Conservation (phyloP, 1,284 basidiomycete species). For the Cystobasidium sp. region DNA sequence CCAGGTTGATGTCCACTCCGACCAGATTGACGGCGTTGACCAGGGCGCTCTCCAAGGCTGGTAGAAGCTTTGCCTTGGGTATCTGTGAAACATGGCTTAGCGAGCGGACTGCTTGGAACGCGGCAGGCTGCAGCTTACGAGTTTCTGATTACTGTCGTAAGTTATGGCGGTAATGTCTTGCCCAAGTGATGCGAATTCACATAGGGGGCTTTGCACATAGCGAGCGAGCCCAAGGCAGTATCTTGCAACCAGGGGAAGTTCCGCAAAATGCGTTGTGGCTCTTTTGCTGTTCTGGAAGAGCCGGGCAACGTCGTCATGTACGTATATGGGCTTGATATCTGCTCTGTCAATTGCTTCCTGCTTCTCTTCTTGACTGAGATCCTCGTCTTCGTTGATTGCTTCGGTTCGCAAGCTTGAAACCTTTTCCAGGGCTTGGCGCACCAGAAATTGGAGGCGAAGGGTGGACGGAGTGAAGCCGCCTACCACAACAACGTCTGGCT, state of each 20-base stretch:
- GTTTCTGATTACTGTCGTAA: slow-evolving; percentile 77
- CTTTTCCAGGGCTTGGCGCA: slow-evolving; percentile 60
- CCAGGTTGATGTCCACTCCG: slow-evolving; percentile 94
- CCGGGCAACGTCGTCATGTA: slow-evolving; percentile 88
- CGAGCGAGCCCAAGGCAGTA: slow-evolving; percentile 95
- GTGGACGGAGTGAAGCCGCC: slow-evolving; percentile 66
- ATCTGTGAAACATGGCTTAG: slow-evolving; percentile 62
- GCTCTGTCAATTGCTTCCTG: neutral
- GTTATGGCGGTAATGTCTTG: slow-evolving; percentile 76
- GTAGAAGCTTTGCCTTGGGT: slow-evolving; percentile 79
- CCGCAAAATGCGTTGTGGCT: slow-evolving; percentile 81
- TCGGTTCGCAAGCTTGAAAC: slow-evolving; percentile 63
- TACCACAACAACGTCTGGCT: slow-evolving; percentile 85
- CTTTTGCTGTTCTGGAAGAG: slow-evolving; percentile 91
- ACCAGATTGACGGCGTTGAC: slow-evolving; percentile 89
- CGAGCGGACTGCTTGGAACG: neutral
- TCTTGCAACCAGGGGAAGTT: slow-evolving; percentile 77
- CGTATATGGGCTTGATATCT: slow-evolving; percentile 67
- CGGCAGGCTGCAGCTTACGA: slow-evolving; percentile 61
- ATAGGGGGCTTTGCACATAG: slow-evolving; percentile 90
- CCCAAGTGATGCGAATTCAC: slow-evolving; percentile 87
- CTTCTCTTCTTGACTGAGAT: slow-evolving; percentile 30
- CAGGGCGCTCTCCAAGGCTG: slow-evolving; percentile 80
- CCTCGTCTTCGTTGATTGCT: slow-evolving; percentile 55
- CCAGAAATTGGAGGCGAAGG: slow-evolving; percentile 50